Conservation (phyloP, 2,329 filamentous ascomycete species). For the Pseudogymnoascus sp. region DNA sequence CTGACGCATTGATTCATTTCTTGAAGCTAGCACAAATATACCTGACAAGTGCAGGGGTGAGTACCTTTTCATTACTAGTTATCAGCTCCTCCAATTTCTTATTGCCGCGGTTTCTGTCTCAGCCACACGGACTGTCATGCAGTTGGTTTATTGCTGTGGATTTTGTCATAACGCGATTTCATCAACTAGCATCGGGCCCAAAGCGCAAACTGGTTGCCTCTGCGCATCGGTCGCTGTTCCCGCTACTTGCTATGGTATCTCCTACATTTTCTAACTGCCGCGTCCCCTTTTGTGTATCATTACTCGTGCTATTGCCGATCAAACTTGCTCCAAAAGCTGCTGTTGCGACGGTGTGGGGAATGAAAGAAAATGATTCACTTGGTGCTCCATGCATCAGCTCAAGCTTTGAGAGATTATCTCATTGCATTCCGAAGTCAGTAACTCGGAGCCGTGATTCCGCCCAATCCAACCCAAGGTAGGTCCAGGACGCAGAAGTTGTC, state of each 20-base stretch:
- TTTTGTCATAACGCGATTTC: slow-evolving; percentile 2
- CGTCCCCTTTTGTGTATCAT: not conserved
- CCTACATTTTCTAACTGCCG: not conserved
- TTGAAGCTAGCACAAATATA: not conserved
- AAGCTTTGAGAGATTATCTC: not conserved
- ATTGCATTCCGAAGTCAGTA: not conserved
- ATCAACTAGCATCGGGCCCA: not conserved
- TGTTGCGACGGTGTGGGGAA: not conserved
- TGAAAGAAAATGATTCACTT: not conserved
- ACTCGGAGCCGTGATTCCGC: not conserved
- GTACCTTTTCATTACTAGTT: not conserved
- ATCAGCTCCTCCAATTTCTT: slow-evolving; percentile 6
- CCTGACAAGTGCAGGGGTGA: slow-evolving; percentile 8
- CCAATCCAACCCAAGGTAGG: not conserved
- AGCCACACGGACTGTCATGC: slow-evolving; percentile 10
- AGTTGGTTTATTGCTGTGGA: slow-evolving; percentile 1
- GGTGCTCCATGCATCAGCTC: not conserved
- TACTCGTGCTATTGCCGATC: not conserved
- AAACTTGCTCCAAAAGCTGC: not conserved
- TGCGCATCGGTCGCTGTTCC: not conserved
- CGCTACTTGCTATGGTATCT: not conserved
- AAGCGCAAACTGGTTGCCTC: not conserved
- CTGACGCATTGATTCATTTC: not conserved
- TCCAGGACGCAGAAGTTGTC: not conserved
- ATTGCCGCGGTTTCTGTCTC: slow-evolving; percentile 4